Percentiles rank a stretch among this genome's conserved stretches.
Evolutionary conservation across 2,329 filamentous ascomycete genomes (phyloP).

Genomic region (Cladosporium sp.): DNA sequence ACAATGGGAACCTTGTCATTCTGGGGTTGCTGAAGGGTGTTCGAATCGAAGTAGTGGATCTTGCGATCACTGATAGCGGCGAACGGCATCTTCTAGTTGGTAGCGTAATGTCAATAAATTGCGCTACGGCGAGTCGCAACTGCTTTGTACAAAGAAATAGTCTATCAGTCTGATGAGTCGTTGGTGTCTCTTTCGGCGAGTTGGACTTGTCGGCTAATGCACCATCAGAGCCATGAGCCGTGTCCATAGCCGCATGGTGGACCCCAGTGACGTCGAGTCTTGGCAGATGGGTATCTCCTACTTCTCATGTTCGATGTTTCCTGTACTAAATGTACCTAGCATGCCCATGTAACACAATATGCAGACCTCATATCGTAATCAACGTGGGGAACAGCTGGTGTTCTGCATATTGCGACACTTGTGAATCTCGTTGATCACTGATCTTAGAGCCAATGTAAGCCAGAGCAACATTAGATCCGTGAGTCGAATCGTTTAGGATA

Average conservation of each 20-base stretch:
- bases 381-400: too few species aligned
- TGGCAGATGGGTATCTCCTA: not conserved
- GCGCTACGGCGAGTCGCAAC: too few species aligned
- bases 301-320: too few species aligned
- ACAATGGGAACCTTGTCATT: conserved; percentile 21
- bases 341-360: not conserved
- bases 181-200: not conserved
- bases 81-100: conserved; percentile 23
- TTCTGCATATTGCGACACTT: too few species aligned
- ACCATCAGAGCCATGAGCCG: not conserved
- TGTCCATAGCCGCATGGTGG: not conserved
- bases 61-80: conserved; percentile 23
- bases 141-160: not conserved
- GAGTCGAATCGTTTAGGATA: too few species aligned
- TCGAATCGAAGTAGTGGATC: conserved; percentile 25
- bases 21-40: conserved; percentile 16
- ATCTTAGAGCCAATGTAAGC: too few species aligned
- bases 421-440: too few species aligned
- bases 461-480: too few species aligned
- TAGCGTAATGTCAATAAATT: not conserved
- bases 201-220: not conserved
- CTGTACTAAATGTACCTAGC: too few species aligned
- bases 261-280: conserved; percentile 2
- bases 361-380: too few species aligned
- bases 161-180: not conserved